Evolutionary conservation across 2,329 filamentous ascomycete genomes (phyloP), one percentile per base, ranked within the genome.

Genomic region (Diplodia intermedia): DNA sequence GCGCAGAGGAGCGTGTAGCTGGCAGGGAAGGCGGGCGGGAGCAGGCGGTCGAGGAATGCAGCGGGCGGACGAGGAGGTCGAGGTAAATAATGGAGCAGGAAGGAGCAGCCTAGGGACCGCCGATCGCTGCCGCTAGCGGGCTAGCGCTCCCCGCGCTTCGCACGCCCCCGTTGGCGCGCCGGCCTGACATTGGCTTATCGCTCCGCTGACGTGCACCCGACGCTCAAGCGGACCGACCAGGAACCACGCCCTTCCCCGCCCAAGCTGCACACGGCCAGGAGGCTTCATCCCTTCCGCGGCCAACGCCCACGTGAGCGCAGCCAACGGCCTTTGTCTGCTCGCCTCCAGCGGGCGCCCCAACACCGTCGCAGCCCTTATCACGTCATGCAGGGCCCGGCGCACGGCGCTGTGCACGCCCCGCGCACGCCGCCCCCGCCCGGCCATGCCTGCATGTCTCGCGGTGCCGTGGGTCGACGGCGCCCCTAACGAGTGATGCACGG

Each of bases 91-190:
- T 31, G 38, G 63, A 55, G 26, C 47, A 63, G 43, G 31, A 63
- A 38, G 60, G 60, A 63, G 60, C 55, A 60, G 55, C 55, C 55
- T 47, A 60, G 38, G 55, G 60, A 29, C 29, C 60, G 60, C 47
- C 18, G 60, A 63, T 63, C 60, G 31, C 47, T 31, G 47, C 47
- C 29, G 11, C 11, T 4, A 11, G 8, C 12, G 40, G 53, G 15
- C 53, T 57, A 66, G 65, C 40, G 40, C 36, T 66, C 65, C 65
- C 65, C 65, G 65, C 65, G 65, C 36, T 66, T 57, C 31, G 26
- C 26, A 43, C 62, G 15, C 57, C 57, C 57, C 56, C 38, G 56
- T 38, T 40, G 31, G 56, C 40, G 40, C 56, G 26, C 43, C 23
- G 29, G 29, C n/a, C 60, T 18, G 23, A 14, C 60, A 63, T 63